Conservation (phyloP, 176 grass and related monocot genomes). For the Guadua angustifolia region DNA sequence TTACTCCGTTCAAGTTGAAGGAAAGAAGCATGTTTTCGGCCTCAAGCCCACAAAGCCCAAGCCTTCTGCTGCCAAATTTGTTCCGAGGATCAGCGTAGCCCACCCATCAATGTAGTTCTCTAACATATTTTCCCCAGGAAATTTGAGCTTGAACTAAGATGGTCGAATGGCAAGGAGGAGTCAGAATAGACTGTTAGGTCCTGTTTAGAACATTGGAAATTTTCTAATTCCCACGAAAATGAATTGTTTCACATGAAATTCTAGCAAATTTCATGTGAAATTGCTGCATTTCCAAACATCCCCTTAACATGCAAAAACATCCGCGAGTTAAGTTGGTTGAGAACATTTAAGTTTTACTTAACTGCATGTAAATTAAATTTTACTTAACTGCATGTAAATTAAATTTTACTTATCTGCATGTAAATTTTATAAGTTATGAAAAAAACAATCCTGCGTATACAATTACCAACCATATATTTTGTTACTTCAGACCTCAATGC, state of each 20-base stretch:
- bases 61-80: not conserved
- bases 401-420: too few relatives aligned
- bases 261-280: too few relatives aligned
- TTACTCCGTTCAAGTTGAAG: not conserved
- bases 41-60: not conserved
- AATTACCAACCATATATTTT: not conserved
- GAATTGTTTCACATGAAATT: too few relatives aligned
- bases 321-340: not conserved
- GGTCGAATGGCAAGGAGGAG: too few relatives aligned
- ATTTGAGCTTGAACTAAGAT: too few relatives aligned
- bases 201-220: not conserved
- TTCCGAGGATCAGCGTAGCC: not conserved
- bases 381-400: not conserved
- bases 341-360: not conserved
- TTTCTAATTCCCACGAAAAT: too few relatives aligned
- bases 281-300: too few relatives aligned
- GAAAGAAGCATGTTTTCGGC: not conserved
- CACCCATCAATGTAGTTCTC: not conserved
- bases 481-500: not conserved
- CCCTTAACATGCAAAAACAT: not conserved
- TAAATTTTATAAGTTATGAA: not conserved
- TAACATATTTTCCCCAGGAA: too few relatives aligned
- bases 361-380: too few relatives aligned
- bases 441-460: not conserved
- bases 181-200: too few relatives aligned